Percentiles rank a stretch among this genome's conserved stretches.
Evolutionary conservation across 139 green algal species (phyloP).

Genomic region (Picochlorum sp.): DNA sequence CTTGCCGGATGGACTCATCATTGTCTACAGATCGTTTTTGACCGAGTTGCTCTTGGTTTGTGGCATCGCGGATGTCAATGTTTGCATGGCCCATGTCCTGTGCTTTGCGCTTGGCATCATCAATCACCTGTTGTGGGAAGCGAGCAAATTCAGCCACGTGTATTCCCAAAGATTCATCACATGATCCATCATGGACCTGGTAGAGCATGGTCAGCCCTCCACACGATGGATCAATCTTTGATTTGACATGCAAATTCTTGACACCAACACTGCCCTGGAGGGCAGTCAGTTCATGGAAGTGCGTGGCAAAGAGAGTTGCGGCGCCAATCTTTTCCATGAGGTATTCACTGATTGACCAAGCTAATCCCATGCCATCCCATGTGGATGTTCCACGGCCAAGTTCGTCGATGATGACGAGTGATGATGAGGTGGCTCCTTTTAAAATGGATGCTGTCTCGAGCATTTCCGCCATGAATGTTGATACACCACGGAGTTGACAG

Average conservation of each 20-base stretch:
- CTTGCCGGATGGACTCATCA: no score
- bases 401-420: conserved; percentile 96
- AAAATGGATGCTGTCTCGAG: conserved; percentile 88
- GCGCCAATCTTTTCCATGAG: conserved; percentile 56
- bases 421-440: conserved; percentile 58
- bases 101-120: conserved; percentile 60
- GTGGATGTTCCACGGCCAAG: conserved; percentile 90
- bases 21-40: neutral
- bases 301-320: conserved; percentile 89
- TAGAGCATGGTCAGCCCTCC: conserved; percentile 89
- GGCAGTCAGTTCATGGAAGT: conserved; percentile 97
- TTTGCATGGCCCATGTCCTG: conserved; percentile 45
- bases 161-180: conserved; percentile 92
- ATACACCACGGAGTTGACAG: conserved; percentile 86
- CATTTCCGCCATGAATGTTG: conserved; percentile 99
- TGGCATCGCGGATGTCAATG: conserved; percentile 36
- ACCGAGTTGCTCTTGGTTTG: neutral
- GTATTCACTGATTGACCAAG: conserved; percentile 93
- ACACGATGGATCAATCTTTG: conserved; percentile 47
- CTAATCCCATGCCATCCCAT: conserved; percentile 94
- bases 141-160: conserved; percentile 83
- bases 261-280: conserved; percentile 59
- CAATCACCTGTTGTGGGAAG: conserved; percentile 78
- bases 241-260: conserved; percentile 70
- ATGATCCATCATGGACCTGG: conserved; percentile 64